Evolutionary conservation across 1,139 yeast species (phyloP).

Genomic region (Yamadazyma sp.): DNA sequence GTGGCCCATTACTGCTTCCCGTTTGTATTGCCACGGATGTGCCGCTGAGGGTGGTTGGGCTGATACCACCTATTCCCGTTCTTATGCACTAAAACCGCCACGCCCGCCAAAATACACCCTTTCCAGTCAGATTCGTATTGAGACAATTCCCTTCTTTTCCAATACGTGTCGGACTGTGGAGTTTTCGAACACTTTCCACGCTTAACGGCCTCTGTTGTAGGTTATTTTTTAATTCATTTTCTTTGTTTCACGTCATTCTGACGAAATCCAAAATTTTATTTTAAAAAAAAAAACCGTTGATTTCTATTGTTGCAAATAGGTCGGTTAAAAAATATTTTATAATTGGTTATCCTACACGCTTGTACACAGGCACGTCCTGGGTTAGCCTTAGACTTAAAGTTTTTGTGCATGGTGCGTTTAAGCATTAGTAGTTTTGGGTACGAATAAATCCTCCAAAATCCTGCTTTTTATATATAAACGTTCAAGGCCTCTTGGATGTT

Average conservation of each 20-base stretch:
- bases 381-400: not conserved
- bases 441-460: not conserved
- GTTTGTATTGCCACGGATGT: too few relatives aligned
- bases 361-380: not conserved
- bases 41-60: too few relatives aligned
- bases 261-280: not conserved
- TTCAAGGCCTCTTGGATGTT: too few relatives aligned
- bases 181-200: too few relatives aligned
- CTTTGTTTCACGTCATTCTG: not conserved
- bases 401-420: conserved; percentile 6
- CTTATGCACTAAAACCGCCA: too few relatives aligned
- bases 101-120: too few relatives aligned
- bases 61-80: too few relatives aligned
- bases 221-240: not conserved
- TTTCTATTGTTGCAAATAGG: not conserved
- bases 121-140: too few relatives aligned
- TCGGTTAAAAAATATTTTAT: not conserved
- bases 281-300: not conserved
- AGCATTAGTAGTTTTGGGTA: not conserved
- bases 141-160: too few relatives aligned
- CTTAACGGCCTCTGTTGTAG: too few relatives aligned
- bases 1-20: too few relatives aligned
- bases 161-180: too few relatives aligned
- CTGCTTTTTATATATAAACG: not conserved
- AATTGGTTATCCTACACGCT: not conserved